A percentile compares a stretch with the other conserved stretches of the same genome.
phyloP scores from a whole-genome alignment of 148 eudicot genomes.

The Rhododendron molle region DNA sequence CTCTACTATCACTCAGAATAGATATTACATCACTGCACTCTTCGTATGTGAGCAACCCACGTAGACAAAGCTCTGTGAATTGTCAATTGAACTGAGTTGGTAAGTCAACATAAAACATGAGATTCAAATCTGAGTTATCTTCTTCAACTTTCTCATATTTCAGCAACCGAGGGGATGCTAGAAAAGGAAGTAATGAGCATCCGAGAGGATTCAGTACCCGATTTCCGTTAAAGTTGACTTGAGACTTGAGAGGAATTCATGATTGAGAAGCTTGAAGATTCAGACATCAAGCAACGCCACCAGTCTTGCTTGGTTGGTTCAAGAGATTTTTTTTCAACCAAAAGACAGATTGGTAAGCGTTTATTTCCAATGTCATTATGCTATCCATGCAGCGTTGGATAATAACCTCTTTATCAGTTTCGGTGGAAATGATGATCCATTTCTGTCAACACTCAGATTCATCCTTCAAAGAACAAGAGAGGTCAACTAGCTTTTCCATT shows the following conservation, averaged over 20 bases:
- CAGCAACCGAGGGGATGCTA: background rate
- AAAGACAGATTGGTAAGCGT: background rate
- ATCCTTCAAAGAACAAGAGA: background rate
- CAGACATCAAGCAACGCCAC: background rate
- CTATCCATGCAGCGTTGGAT: background rate
- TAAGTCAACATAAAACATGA: background rate
- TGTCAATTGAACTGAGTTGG: background rate
- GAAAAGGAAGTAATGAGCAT: background rate
- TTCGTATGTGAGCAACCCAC: background rate
- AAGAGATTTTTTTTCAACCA: background rate
- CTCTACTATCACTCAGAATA: background rate
- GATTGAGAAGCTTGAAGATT: background rate
- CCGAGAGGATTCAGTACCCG: background rate
- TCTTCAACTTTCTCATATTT: background rate
- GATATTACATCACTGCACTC: background rate
- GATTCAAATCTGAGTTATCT: background rate
- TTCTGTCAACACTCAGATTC: background rate
- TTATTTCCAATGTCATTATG: background rate
- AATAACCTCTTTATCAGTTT: background rate
- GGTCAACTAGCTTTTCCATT: background rate
- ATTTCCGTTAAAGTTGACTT: background rate
- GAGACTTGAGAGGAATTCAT: background rate
- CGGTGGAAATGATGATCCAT: background rate
- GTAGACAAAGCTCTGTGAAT: background rate
- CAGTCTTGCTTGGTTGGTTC: slow-evolving; percentile 1